Evolutionary conservation across 208 protist species (phyloP).

Genomic region (Kentomonas sorsogonicus): DNA sequence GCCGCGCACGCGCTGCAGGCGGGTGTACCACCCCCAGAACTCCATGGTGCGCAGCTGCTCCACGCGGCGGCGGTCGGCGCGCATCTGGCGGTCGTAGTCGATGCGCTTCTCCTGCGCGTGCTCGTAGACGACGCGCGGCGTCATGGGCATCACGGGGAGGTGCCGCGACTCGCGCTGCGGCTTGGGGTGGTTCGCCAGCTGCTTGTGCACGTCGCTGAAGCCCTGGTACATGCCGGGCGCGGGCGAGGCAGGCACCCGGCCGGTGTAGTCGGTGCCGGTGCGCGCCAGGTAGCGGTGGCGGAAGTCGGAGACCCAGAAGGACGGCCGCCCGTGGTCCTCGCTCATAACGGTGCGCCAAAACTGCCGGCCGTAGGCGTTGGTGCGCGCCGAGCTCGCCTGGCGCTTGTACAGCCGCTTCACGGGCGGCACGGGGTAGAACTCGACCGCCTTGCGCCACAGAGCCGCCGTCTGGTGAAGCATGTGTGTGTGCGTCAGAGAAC

Average conservation of each 20-base stretch:
- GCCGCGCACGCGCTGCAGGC: constrained; percentile 86
- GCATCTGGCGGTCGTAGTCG: constrained; percentile 76
- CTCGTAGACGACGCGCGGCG: constrained; percentile 85
- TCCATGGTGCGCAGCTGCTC: constrained; percentile 72
- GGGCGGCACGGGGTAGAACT: constrained; percentile 78
- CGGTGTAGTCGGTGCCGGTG: constrained; percentile 83
- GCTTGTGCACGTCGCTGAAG: constrained; percentile 82
- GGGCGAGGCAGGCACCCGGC: constrained; percentile 74
- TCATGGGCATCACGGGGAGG: constrained; percentile 88
- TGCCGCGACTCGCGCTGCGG: constrained; percentile 86
- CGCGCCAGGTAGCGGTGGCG: constrained; percentile 79
- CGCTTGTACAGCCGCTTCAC: constrained; percentile 58
- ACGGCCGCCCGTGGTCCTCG: constrained; percentile 73
- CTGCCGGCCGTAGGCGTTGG: constrained; percentile 77
- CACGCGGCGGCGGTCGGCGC: constrained; percentile 57
- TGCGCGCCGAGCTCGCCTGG: constrained; percentile 74
- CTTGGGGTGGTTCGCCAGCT: constrained; percentile 84
- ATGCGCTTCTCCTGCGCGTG: constrained; percentile 81
- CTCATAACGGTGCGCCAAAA: constrained; percentile 82
- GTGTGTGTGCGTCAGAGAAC: not conserved
- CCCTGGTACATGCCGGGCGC: constrained; percentile 85
- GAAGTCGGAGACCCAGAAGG: constrained; percentile 91
- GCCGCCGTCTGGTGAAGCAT: constrained; percentile 48
- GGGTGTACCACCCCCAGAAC: constrained; percentile 91
- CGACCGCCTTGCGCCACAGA: constrained; percentile 55